Conservation (phyloP, 441 rosid genomes). For the Bocquillonia castaneifolia region DNA sequence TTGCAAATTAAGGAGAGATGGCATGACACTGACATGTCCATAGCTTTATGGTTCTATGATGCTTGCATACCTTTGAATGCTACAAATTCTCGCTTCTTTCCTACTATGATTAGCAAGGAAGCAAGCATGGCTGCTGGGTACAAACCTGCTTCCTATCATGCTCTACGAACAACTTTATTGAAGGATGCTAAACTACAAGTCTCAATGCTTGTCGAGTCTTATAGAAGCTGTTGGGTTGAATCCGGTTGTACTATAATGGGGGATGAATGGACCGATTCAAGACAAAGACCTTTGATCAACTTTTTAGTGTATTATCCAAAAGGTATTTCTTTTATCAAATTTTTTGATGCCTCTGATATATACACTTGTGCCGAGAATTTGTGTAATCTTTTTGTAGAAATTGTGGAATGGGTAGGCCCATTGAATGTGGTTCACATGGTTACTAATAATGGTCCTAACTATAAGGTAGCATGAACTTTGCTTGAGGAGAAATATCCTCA, state of each 20-base stretch:
- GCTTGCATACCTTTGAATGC: not conserved
- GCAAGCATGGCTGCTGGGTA: not conserved
- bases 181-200: no score
- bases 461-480: not conserved
- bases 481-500: not conserved
- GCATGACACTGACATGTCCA: not conserved
- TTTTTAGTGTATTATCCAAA: not conserved
- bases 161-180: not conserved
- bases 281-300: not conserved
- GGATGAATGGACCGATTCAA: not conserved
- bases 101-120: no score
- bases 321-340: not conserved
- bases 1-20: not conserved
- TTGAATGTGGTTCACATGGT: conserved; percentile 24
- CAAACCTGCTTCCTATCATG: not conserved
- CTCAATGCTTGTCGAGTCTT: no score
- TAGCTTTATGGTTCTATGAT: not conserved
- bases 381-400: not conserved
- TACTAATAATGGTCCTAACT: conserved; percentile 19
- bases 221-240: not conserved
- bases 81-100: not conserved
- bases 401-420: not conserved
- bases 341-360: not conserved
- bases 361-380: not conserved
- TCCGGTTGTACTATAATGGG: not conserved